These are phyloP conservation scores for Albizia julibrissin DNA, from an alignment of 306 rosid genomes.

Conservation along the genomic window DNA sequence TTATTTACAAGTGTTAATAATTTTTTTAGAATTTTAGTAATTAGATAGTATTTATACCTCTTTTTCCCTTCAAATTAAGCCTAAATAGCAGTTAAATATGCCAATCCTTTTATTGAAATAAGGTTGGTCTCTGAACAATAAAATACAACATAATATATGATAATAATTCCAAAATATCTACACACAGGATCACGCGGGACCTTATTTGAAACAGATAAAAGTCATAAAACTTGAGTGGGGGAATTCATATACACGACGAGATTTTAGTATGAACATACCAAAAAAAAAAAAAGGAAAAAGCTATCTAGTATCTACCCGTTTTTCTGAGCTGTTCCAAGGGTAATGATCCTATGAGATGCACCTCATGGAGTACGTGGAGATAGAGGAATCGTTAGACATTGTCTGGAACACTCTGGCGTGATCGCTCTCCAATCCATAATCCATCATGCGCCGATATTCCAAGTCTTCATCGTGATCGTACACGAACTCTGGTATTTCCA, in stretches of 20 bases:
- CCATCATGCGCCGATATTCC: constrained; percentile 92
- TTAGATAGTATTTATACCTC: too few species aligned
- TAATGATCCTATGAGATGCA: constrained; percentile 64
- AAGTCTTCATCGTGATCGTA: constrained; percentile 88
- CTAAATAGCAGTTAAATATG: background rate
- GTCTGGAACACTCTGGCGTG: constrained; percentile 72
- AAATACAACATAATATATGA: background rate
- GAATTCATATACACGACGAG: background rate
- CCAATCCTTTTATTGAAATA: background rate
- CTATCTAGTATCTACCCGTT: too few species aligned
- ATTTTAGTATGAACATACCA: too few species aligned
- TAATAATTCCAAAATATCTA: background rate
- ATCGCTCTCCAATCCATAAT: constrained; percentile 89
- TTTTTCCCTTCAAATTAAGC: too few species aligned
- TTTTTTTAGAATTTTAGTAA: too few species aligned
- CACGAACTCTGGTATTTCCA: constrained; percentile 79
- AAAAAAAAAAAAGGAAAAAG: too few species aligned
- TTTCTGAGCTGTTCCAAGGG: background rate
- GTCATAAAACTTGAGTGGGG: background rate
- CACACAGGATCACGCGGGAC: background rate
- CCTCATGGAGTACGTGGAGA: constrained; percentile 81
- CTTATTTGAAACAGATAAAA: too few species aligned
- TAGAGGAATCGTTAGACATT: constrained; percentile 60
- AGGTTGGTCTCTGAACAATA: background rate
- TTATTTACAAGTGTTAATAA: too few species aligned